Conservation (phyloP, 2,329 filamentous ascomycete species). For the Colletotrichum sp. region DNA sequence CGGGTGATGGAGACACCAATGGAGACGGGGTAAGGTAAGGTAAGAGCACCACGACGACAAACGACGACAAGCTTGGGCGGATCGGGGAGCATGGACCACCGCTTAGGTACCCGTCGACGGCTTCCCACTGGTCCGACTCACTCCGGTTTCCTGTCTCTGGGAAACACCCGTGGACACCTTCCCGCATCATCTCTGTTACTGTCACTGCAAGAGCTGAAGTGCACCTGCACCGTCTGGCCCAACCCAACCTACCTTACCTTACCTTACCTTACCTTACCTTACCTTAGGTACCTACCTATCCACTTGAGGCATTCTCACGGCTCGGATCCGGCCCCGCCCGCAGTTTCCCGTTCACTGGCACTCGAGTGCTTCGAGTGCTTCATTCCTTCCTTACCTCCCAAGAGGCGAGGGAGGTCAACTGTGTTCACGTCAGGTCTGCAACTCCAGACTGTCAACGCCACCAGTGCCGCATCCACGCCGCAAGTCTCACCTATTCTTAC, state of each 20-base stretch:
- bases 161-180: not conserved
- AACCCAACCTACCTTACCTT: not conserved
- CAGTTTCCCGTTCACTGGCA: not conserved
- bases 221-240: not conserved
- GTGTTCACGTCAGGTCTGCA: not conserved
- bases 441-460: not conserved
- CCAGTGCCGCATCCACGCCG: not conserved
- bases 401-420: not conserved
- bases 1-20: not conserved
- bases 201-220: not conserved
- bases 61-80: not conserved
- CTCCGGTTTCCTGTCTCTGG: slow-evolving; percentile 11
- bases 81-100: slow-evolving; percentile 14
- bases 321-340: slow-evolving; percentile 3
- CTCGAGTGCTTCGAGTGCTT: not conserved
- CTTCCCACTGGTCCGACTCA: slow-evolving; percentile 5
- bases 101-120: slow-evolving; percentile 3
- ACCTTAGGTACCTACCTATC: not conserved
- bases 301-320: not conserved
- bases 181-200: no score
- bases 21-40: not conserved
- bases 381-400: not conserved
- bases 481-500: not conserved
- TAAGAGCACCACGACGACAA: not conserved
- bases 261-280: no score